Evolutionary conservation across 352 stramenopile species (phyloP), one percentile per base, ranked within the genome.

Genomic region (Phytophthora cryptogea): DNA sequence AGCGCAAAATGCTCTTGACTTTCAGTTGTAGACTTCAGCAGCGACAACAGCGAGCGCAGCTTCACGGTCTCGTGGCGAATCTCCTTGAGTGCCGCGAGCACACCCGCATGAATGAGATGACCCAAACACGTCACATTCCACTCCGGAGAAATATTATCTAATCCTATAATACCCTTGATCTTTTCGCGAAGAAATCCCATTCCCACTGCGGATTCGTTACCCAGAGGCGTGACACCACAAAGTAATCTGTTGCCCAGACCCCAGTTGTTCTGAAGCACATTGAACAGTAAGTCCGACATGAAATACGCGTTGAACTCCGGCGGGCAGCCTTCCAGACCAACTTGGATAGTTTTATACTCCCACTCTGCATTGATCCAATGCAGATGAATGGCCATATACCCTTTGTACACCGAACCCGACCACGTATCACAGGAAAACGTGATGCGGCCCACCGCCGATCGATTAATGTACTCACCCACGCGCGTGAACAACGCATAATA

Each of bases 351-450:
- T 70, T 92, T 92, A 75, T 82, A 88, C 59, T 92, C 82, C 82
- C 82, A 92, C n/a, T 92, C 82, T 6, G 82, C 80, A 64, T 92
- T 92, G 70, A 92, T 86, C 82, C 82, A 92, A 59, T 92, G 78
- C 62, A 92, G 52, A 59, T 92, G 68, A 61, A 92, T 82, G 11
- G 74, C 78, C 64, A 92, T 80, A 50, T 83, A 90, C 3, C 80
- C 82, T 70, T 92, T 92, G 63, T 78, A 76, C 32, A 89, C 80
- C 31, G 69, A 71, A 13, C 70, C 70, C 1, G 82, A 92, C 82
- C 82, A 92, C 48, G 82, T 92, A 57, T 92, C 82, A 50, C 82
- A 92, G 41, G 82, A 89, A 50, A 92, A 92, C 20, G 80, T 86
- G 57, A 92, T 78, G 26, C 80, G 80, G 1, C 82, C 80, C 16